phyloP scores from a whole-genome alignment of 768 basidiomycete species.

The Mycena kentingensis region DNA sequence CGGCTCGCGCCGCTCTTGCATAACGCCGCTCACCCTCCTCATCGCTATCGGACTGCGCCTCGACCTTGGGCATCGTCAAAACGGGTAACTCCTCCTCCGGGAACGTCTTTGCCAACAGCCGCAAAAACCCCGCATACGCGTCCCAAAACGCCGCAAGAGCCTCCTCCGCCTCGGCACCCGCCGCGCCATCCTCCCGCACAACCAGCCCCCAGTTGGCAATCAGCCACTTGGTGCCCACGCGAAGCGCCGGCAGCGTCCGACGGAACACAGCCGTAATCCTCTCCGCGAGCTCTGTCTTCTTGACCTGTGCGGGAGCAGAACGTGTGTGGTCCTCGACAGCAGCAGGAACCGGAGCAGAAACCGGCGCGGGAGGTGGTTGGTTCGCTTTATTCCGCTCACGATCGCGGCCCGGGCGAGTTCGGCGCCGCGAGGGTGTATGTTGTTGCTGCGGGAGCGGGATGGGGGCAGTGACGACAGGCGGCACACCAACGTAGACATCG shows the following conservation, averaged over 20 bases:
- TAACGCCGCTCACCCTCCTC: neutral
- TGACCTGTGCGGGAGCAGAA: neutral
- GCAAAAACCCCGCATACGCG: conserved; percentile 66
- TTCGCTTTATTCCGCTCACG: too few relatives aligned
- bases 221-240: conserved; percentile 90
- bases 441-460: neutral
- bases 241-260: conserved; percentile 81
- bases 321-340: neutral
- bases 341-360: too few relatives aligned
- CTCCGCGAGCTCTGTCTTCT: conserved; percentile 65
- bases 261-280: conserved; percentile 85
- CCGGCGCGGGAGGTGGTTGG: neutral
- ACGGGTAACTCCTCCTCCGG: conserved; percentile 62
- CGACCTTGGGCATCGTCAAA: conserved; percentile 38
- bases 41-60: neutral
- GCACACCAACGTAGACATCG: conserved; percentile 4
- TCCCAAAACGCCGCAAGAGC: conserved; percentile 66
- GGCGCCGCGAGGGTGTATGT: neutral
- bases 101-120: conserved; percentile 64
- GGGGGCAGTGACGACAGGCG: neutral
- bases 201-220: conserved; percentile 73
- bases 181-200: conserved; percentile 41
- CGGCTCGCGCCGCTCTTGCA: too few relatives aligned
- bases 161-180: conserved; percentile 34
- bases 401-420: neutral